These are phyloP conservation scores for Alnus rubra DNA, from an alignment of 306 rosid genomes.

Conservation along the genomic window DNA sequence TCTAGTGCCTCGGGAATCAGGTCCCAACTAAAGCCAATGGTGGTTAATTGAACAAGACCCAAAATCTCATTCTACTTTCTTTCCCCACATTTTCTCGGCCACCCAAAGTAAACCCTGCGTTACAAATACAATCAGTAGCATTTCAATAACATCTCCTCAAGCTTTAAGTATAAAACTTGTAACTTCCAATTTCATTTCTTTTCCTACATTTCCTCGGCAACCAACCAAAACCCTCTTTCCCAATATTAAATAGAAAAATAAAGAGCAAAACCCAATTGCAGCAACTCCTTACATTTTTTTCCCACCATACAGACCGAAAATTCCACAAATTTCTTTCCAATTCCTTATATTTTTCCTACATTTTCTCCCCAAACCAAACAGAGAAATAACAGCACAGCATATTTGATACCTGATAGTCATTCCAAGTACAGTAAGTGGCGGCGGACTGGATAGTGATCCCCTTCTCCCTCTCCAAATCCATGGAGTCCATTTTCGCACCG, in stretches of 20 bases:
- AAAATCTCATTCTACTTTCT: neutral
- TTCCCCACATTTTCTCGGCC: neutral
- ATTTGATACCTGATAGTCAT: slow-evolving; percentile 61
- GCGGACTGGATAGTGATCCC: slow-evolving; percentile 96
- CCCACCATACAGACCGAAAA: neutral
- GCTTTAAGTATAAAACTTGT: neutral
- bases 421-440: slow-evolving; percentile 93
- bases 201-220: slow-evolving; percentile 5
- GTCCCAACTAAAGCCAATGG: neutral
- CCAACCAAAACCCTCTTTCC: neutral
- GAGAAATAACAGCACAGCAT: neutral
- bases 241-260: too few relatives aligned
- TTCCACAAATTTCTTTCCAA: neutral
- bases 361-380: neutral
- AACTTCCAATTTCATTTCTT: neutral
- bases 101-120: neutral
- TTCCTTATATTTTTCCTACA: neutral
- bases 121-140: neutral
- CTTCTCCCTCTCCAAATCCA: slow-evolving; percentile 96
- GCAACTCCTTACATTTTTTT: neutral
- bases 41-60: neutral
- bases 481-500: slow-evolving; percentile 97
- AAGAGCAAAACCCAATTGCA: neutral
- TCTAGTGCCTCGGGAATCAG: neutral
- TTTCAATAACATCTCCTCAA: neutral